These are phyloP conservation scores for Podila horticola DNA, from an alignment of 192 early-diverging fungal species.

Conservation along the genomic window DNA sequence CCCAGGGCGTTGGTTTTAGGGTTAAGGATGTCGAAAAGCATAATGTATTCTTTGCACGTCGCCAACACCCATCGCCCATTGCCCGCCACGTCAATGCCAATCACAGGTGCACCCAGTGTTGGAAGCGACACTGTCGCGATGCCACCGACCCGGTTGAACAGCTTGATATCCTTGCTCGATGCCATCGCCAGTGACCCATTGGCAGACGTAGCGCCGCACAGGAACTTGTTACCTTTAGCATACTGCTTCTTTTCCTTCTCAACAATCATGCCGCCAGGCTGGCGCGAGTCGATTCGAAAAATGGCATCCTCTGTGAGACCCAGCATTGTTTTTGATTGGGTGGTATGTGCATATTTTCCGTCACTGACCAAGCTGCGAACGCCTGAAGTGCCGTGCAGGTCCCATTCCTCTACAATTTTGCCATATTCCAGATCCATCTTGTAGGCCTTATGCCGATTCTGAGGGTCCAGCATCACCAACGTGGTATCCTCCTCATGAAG, in stretches of 20 bases:
- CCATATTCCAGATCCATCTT: slow-evolving; percentile 93
- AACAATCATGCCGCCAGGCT: slow-evolving; percentile 79
- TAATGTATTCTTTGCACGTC: slow-evolving; percentile 86
- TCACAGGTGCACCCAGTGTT: slow-evolving; percentile 87
- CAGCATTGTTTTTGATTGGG: slow-evolving; percentile 76
- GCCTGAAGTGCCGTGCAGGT: slow-evolving; percentile 77
- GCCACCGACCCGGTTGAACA: slow-evolving; percentile 82
- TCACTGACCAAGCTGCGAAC: slow-evolving; percentile 74
- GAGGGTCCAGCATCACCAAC: slow-evolving; percentile 79
- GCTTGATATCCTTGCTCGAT: slow-evolving; percentile 84
- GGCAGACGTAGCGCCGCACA: slow-evolving; percentile 75
- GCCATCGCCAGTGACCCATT: slow-evolving; percentile 86
- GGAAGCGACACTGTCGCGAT: slow-evolving; percentile 87
- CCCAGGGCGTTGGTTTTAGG: slow-evolving; percentile 58
- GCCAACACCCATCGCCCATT: slow-evolving; percentile 88
- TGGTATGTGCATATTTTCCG: slow-evolving; percentile 82
- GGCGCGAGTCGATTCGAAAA: slow-evolving; percentile 90
- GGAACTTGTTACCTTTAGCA: slow-evolving; percentile 74
- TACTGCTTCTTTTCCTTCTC: slow-evolving; percentile 77
- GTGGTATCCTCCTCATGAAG: slow-evolving; percentile 83
- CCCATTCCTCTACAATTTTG: slow-evolving; percentile 95
- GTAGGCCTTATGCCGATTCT: slow-evolving; percentile 77
- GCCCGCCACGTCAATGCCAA: slow-evolving; percentile 90
- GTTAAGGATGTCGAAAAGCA: slow-evolving; percentile 80
- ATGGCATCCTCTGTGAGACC: slow-evolving; percentile 85